Base-by-base conservation (phyloP, 2,329 filamentous ascomycete genomes). In the Pestalotiopsis sp. region DNA sequence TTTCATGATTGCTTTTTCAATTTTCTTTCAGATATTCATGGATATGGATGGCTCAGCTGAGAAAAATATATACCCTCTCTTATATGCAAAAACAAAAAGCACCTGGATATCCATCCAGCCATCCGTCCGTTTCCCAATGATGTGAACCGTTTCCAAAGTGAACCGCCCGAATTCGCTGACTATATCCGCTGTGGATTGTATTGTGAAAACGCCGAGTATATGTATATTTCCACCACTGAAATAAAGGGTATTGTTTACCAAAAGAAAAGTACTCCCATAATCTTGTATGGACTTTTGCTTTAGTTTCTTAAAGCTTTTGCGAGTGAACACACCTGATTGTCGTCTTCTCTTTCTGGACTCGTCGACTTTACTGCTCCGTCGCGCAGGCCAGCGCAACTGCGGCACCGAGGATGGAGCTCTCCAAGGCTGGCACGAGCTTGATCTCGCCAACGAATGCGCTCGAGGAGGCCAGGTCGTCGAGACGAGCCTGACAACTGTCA, bases 321-420 rank as follows among this genome's bases (percentile, higher is more conserved):
- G 25, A 60, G 17, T 13, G 27, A 58, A 58, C 13, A 58, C 56
- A 27, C 11, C 27, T 58, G 20, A 2, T n/a, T 4, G 4, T 27
- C 20, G 20, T 27, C 20, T n/a, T 36, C 23, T 38, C 12, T 31
- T 7, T 31, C 7, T n/a, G 20, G 27, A 20, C 27, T 23, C 13
- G 41, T 31, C n/a, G n/a, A 25, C 45, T 72, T 52, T 52, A 20
- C 25, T 68, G 68, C 56, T 72, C 71, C 1, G 66, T 66, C 49
- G 75, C 73, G 66, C 82, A 85, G 20, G 88, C 88, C 60, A 91
- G 84, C 2, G 92, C 91, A 14, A 95, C 91, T 1, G 92, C 92
- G 3, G 92, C 92, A 3, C 92, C 92, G 58, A 92, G 86, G 66
- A 95, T 85, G 1, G 92, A 93, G 74, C 92, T 93, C 80, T 95